Conservation (phyloP, 208 protist species). For the Blechomonas ayalai region DNA sequence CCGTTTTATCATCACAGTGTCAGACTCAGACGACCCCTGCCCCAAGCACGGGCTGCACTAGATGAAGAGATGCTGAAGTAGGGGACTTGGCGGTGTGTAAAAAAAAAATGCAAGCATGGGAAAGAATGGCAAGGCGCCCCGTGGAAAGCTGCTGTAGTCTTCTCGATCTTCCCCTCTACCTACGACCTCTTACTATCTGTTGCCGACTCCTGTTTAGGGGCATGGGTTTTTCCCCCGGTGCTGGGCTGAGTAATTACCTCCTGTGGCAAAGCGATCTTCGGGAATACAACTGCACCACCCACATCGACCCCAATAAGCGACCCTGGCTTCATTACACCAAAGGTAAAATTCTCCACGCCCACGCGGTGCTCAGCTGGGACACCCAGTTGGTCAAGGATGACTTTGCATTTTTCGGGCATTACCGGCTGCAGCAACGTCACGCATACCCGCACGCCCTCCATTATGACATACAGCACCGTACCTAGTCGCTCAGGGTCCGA, state of each 20-base stretch:
- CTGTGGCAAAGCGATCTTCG: conserved; percentile 33
- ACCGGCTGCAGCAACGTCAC: conserved; percentile 78
- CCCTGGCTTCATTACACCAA: conserved; percentile 54
- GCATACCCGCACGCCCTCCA: conserved; percentile 86
- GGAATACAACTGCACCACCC: conserved; percentile 69
- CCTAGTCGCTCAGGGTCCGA: conserved; percentile 55
- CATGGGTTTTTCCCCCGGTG: background rate
- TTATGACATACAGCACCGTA: conserved; percentile 86
- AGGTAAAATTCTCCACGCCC: conserved; percentile 52
- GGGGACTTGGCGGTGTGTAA: too few species aligned
- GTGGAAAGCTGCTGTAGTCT: too few species aligned
- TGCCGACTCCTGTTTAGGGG: background rate
- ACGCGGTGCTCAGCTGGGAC: conserved; percentile 49
- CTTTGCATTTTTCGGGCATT: conserved; percentile 63
- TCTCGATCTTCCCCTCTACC: too few species aligned
- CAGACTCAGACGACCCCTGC: too few species aligned
- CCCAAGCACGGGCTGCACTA: too few species aligned
- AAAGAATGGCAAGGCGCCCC: conserved; percentile 8
- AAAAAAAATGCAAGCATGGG: conserved; percentile 3
- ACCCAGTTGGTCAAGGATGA: conserved; percentile 84
- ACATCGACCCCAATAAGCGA: conserved; percentile 34
- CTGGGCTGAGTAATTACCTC: too few species aligned
- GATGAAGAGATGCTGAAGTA: too few species aligned
- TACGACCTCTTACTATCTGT: conserved; percentile 5
- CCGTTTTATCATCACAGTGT: too few species aligned